Evolutionary conservation across 1,284 basidiomycete species (phyloP), one percentile per base, ranked within the genome.

Genomic region (Meripilus lineatus): DNA sequence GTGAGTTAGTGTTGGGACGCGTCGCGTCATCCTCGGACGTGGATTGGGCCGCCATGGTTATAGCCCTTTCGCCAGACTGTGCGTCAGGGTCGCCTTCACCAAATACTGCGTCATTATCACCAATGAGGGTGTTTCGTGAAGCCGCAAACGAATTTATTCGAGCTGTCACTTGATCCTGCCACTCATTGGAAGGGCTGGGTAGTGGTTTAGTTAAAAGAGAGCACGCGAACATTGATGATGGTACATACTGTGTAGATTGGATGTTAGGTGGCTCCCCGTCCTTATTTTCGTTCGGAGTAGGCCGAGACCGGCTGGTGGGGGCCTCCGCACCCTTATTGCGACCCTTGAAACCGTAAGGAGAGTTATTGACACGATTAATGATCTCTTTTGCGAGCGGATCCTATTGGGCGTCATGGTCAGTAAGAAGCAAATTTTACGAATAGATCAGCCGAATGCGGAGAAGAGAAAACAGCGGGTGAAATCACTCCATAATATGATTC

Each of bases 371-470:
- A 21, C 86, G 80, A 40, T 71, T 71, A 50, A 89, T 76, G 50
- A 89, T 89, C 52, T 87, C 84, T 46, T 72, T 74, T 5, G 86
- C 87, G 1, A 89, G 69, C 0, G 79, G 65, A 56, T 89, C 87
- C 77, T 84, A 55, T 14, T 39, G 20, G 11, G 32, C 32, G 21
- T 23, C 10, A 11, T 36, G 34, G 17, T 20, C 10, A 11, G 34
- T 10, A 15, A 23, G 24, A 38, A 4, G 4, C 13, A 40, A 10
- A 42, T n/a, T n/a, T n/a, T 25, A 25, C 15, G 18, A 17, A 23
- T 11, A 33, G 38, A 44, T 22, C 18, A 25, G 24, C 34, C 21
- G 20, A n/a, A 38, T n/a, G 15, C 11, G 13, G 23, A 21, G 22
- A 45, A 37, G 15, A 40, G 15, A 45, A 38, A 17, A 18, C 13